Evolutionary conservation across 164 flowering plant genomes (phyloP).

Genomic region (Annona squamosa): DNA sequence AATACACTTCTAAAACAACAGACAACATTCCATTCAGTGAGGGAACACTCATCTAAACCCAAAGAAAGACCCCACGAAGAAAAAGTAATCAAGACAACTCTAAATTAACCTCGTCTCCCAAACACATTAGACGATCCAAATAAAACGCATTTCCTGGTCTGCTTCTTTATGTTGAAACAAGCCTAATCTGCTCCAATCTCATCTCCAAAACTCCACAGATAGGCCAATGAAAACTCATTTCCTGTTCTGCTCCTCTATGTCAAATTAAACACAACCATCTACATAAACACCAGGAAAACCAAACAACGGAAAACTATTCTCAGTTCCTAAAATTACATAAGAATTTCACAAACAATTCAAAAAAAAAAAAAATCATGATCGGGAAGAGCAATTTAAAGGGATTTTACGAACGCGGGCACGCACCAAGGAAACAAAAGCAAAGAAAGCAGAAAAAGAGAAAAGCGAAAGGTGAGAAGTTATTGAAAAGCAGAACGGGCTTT

Average conservation of each 20-base stretch:
- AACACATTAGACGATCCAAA: neutral
- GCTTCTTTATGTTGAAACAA: neutral
- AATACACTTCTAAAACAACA: neutral
- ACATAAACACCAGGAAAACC: too few relatives aligned
- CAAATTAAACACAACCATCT: neutral
- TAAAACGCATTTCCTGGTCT: neutral
- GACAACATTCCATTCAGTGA: neutral
- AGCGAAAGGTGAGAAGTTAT: neutral
- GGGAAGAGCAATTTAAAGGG: too few relatives aligned
- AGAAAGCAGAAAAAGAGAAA: neutral
- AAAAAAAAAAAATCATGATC: neutral
- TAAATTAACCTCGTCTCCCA: neutral
- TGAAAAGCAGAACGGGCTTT: too few relatives aligned
- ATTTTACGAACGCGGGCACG: neutral
- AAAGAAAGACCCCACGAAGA: neutral
- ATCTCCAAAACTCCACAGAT: neutral
- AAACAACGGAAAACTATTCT: neutral
- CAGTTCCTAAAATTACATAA: neutral
- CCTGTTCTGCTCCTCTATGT: neutral
- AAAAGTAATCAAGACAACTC: neutral
- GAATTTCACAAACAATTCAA: neutral
- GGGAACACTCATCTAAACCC: neutral
- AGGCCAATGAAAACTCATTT: neutral
- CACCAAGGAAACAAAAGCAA: neutral
- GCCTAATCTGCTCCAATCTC: neutral